Evolutionary conservation across 495 filamentous ascomycete genomes (phyloP).

Genomic region (Pyrenula massariospora): DNA sequence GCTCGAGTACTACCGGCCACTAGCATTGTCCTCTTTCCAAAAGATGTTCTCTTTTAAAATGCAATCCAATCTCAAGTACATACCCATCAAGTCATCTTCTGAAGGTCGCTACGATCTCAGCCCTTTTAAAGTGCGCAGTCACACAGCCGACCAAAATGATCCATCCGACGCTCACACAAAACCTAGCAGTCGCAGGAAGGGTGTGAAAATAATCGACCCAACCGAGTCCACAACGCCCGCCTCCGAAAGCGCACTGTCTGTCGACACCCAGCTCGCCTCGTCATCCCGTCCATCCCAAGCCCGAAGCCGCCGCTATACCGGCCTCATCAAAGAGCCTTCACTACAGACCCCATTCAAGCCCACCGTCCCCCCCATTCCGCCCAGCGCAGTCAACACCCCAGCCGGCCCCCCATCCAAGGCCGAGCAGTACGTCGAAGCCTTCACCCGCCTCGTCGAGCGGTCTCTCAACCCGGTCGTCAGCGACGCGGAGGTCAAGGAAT

Average conservation of each 20-base stretch:
- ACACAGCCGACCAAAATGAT: slow-evolving; percentile 18
- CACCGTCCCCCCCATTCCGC: slow-evolving; percentile 13
- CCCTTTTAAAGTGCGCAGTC: slow-evolving; percentile 65
- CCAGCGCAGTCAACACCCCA: slow-evolving; percentile 3
- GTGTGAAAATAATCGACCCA: slow-evolving; percentile 34
- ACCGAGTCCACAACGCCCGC: slow-evolving; percentile 5
- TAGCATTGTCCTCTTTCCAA: slow-evolving; percentile 68
- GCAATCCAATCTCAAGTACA: slow-evolving; percentile 73
- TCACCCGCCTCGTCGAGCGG: slow-evolving; percentile 70
- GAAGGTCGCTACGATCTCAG: slow-evolving; percentile 68
- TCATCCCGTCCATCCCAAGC: not conserved
- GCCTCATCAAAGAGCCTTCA: slow-evolving; percentile 31
- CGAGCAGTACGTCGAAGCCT: slow-evolving; percentile 69
- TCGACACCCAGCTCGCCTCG: slow-evolving; percentile 2
- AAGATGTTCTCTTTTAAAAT: slow-evolving; percentile 87
- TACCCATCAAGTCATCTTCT: slow-evolving; percentile 59
- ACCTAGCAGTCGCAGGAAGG: slow-evolving; percentile 28
- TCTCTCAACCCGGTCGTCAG: slow-evolving; percentile 70
- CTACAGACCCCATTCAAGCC: slow-evolving; percentile 11
- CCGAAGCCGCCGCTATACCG: slow-evolving; percentile 8
- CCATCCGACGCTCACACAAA: not conserved
- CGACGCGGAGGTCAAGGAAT: slow-evolving; percentile 80
- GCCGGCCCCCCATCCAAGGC: slow-evolving; percentile 38
- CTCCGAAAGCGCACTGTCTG: slow-evolving; percentile 6
- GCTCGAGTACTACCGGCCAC: slow-evolving; percentile 93